Percentiles rank a stretch among this genome's conserved stretches.
Evolutionary conservation across 2,329 filamentous ascomycete species (phyloP).

Genomic region (Elsinoe arachidis): DNA sequence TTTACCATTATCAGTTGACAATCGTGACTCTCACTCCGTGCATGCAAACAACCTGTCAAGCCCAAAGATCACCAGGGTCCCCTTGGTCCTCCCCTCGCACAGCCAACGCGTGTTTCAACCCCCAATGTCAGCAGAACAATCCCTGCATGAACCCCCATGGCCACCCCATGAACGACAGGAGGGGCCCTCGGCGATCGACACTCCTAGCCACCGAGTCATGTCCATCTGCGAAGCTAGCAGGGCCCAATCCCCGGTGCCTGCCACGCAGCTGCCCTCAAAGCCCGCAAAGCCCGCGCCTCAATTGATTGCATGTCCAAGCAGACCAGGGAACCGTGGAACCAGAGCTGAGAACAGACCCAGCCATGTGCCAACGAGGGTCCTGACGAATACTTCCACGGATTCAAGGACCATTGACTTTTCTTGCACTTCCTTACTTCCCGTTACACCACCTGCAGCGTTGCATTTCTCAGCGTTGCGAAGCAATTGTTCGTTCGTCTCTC

Average conservation of each 20-base stretch:
- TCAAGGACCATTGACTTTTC: not conserved
- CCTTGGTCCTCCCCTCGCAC: not conserved
- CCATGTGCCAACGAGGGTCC: constrained; percentile 1
- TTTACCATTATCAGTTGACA: not conserved
- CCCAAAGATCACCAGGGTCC: not conserved
- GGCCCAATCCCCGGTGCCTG: not conserved
- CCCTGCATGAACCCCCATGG: not conserved
- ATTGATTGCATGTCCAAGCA: not conserved
- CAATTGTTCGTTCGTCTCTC: not conserved
- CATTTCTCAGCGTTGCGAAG: not conserved
- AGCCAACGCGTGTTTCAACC: not conserved
- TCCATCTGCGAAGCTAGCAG: not conserved
- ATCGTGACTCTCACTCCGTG: no score
- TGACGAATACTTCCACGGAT: not conserved
- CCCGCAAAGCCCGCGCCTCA: no score
- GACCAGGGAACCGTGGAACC: not conserved
- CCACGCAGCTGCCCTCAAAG: no score
- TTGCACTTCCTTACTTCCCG: not conserved
- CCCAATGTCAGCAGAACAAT: not conserved
- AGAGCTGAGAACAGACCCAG: not conserved
- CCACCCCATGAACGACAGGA: not conserved
- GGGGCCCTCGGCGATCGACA: not conserved
- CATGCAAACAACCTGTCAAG: not conserved
- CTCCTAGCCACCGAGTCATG: not conserved
- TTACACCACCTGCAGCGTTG: not conserved